Percentiles rank a stretch among this genome's conserved stretches.
These are phyloP conservation scores for Silene conica DNA, from an alignment of 148 eudicot genomes.

Conservation along the genomic window DNA sequence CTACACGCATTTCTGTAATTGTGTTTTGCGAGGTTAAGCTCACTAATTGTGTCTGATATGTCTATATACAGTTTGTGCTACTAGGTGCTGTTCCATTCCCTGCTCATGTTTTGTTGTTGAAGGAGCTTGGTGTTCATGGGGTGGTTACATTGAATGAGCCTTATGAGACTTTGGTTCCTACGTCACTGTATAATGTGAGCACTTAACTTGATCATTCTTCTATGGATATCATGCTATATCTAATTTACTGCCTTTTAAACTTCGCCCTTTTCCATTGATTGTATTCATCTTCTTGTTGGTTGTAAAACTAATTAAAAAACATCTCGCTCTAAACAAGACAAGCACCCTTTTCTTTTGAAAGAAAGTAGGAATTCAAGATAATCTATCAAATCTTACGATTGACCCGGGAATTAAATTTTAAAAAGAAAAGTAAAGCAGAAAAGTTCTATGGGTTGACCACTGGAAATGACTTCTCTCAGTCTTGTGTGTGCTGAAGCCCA, in stretches of 20 bases:
- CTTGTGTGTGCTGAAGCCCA: too few species aligned
- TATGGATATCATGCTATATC: background rate
- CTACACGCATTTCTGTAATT: too few species aligned
- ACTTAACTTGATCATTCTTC: background rate
- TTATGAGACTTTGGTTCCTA: slow-evolving; percentile 91
- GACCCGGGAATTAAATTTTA: too few species aligned
- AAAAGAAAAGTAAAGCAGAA: too few species aligned
- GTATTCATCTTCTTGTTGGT: background rate
- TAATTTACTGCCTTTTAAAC: background rate
- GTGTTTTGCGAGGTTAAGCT: too few species aligned
- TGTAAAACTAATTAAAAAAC: background rate
- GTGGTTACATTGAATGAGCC: slow-evolving; percentile 86
- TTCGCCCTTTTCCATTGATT: background rate
- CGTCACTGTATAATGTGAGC: slow-evolving; percentile 73
- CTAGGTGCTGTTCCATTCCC: slow-evolving; percentile 96
- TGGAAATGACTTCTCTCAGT: too few species aligned
- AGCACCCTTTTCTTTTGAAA: too few species aligned
- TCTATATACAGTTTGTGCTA: slow-evolving; percentile 59
- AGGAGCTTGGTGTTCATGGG: slow-evolving; percentile 81
- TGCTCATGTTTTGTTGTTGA: slow-evolving; percentile 57
- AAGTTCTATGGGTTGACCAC: too few species aligned
- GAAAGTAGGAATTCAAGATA: too few species aligned
- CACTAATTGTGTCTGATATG: too few species aligned
- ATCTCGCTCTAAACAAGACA: too few species aligned
- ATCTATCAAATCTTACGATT: too few species aligned